Base-by-base conservation (phyloP, 805 yeast species). In the Myxozyma udenii region DNA sequence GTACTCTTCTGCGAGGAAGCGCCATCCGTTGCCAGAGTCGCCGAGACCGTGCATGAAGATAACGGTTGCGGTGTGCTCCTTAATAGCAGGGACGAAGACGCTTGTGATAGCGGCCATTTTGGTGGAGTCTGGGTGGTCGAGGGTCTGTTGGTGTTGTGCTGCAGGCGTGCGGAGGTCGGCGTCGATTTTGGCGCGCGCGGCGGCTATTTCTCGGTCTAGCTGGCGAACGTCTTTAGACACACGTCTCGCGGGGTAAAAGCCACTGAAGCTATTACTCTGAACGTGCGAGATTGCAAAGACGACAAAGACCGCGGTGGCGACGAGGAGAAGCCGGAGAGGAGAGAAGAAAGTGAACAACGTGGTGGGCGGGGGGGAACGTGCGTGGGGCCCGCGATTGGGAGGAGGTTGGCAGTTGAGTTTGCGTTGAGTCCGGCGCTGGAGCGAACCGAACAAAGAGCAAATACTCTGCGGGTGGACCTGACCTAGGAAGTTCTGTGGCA, bases 1-100 rank as follows among this genome's bases (percentile, higher is more conserved):
- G 23, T 86, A 76, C 48, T 80, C 70, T 36, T 82, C 84, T 3
- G 93, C 86, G 37, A 91, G 70, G 73, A 87, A 87, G 41, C 79
- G 74, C 96, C 96, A 91, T 1, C 97, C 97, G 16, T 76, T 74
- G 3, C 96, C 97, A 0, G 87, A 68, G 67, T 91, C 98, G 7
- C 98, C 98, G 16, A 91, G 73, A 0, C 98, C 98, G 66, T 93
- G 98, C 58, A 57, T 38, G 35, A 61, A 61, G 25, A 61, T 61
- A 41, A 61, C 42, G 18, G 62, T 55, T 7, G 60, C 62, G 28
- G 61, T 59, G 36, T 56, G 62, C 38, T 58, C 57, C 25, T 36
- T 42, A 3, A 48, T 21, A 6, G 64, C 60, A 12, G 64, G 62
- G 7, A 61, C 46, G 9, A 53, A 41, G 19, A 61, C 58, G 14